Percentiles rank a stretch among this genome's conserved stretches.
phyloP scores from a whole-genome alignment of 2,329 filamentous ascomycete species.

The Scytalidium sp. region DNA sequence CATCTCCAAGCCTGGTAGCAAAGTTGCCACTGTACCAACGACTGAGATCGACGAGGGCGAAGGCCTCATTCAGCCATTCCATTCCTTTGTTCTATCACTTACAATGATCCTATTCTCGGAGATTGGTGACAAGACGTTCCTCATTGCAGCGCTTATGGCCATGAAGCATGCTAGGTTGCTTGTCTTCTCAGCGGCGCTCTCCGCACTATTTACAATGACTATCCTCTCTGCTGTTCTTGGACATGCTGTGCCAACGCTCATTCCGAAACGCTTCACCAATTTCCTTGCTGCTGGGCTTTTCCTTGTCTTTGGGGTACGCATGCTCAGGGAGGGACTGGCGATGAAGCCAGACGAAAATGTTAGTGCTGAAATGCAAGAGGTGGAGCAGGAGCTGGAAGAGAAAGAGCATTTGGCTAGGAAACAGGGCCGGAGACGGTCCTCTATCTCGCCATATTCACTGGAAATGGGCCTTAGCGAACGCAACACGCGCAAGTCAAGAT shows the following conservation, averaged over 20 bases:
- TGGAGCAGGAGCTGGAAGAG: slow-evolving; percentile 89
- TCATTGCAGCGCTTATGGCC: slow-evolving; percentile 95
- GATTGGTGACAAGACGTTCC: slow-evolving; percentile 97
- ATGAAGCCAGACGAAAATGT: slow-evolving; percentile 92
- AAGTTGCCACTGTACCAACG: slow-evolving; percentile 28
- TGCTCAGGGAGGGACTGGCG: slow-evolving; percentile 80
- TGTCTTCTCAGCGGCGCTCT: slow-evolving; percentile 93
- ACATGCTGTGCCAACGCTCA: slow-evolving; percentile 84
- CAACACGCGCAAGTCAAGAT: slow-evolving; percentile 64
- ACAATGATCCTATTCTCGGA: slow-evolving; percentile 98
- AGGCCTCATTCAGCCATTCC: slow-evolving; percentile 72
- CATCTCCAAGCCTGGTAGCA: slow-evolving; percentile 39
- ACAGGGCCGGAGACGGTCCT: slow-evolving; percentile 61
- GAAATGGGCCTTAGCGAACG: slow-evolving; percentile 71
- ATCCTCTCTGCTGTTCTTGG: slow-evolving; percentile 89
- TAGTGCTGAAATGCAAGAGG: slow-evolving; percentile 95
- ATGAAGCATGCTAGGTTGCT: slow-evolving; percentile 95
- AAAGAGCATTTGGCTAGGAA: slow-evolving; percentile 78
- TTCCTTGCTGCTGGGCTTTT: slow-evolving; percentile 84
- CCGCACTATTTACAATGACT: slow-evolving; percentile 90
- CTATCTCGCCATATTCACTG: slow-evolving; percentile 71
- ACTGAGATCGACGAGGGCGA: slow-evolving; percentile 41
- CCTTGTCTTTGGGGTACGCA: slow-evolving; percentile 80
- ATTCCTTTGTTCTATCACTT: slow-evolving; percentile 88
- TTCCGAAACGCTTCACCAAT: slow-evolving; percentile 88